A percentile compares a stretch with the other conserved stretches of the same genome.
Conservation (phyloP, 129 eudicot genomes). For the Cynara cardunculus region DNA sequence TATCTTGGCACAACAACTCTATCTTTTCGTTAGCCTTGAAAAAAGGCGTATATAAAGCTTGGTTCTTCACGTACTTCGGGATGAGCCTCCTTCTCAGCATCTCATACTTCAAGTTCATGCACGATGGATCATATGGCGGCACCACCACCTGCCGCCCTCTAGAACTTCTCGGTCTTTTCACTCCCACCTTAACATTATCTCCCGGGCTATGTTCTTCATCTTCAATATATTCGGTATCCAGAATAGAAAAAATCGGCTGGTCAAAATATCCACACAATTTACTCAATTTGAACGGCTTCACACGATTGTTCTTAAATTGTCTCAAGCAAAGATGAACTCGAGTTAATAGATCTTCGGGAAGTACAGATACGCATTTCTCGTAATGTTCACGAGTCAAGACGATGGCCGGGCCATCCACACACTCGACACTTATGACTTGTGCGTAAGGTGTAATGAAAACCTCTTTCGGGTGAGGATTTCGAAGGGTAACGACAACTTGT, state of each 20-base stretch:
- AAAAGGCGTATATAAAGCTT: slow-evolving; percentile 13
- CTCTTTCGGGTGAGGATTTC: slow-evolving; percentile 84
- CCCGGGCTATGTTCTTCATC: slow-evolving; percentile 50
- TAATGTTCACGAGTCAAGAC: slow-evolving; percentile 87
- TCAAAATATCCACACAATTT: slow-evolving; percentile 86
- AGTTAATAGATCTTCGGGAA: slow-evolving; percentile 59
- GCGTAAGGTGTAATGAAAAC: slow-evolving; percentile 93
- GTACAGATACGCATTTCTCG: slow-evolving; percentile 52
- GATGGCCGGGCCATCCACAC: slow-evolving; percentile 92
- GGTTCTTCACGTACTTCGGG: slow-evolving; percentile 42
- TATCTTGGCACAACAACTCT: slow-evolving; percentile 83
- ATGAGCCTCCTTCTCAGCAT: slow-evolving; percentile 30
- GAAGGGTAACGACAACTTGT: slow-evolving; percentile 54
- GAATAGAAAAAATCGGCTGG: slow-evolving; percentile 74
- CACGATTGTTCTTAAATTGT: slow-evolving; percentile 71
- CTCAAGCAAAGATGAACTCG: slow-evolving; percentile 76
- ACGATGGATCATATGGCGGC: slow-evolving; percentile 25
- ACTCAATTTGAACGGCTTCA: slow-evolving; percentile 76
- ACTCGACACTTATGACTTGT: slow-evolving; percentile 94
- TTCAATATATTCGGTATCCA: slow-evolving; percentile 52
- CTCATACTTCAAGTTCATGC: slow-evolving; percentile 46
- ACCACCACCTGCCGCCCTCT: slow-evolving; percentile 39
- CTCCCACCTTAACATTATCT: slow-evolving; percentile 51
- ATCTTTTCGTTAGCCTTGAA: slow-evolving; percentile 60
- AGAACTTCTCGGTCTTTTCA: slow-evolving; percentile 64